phyloP scores from a whole-genome alignment of 2,329 filamentous ascomycete species.

The Fusarium ramigenum region DNA sequence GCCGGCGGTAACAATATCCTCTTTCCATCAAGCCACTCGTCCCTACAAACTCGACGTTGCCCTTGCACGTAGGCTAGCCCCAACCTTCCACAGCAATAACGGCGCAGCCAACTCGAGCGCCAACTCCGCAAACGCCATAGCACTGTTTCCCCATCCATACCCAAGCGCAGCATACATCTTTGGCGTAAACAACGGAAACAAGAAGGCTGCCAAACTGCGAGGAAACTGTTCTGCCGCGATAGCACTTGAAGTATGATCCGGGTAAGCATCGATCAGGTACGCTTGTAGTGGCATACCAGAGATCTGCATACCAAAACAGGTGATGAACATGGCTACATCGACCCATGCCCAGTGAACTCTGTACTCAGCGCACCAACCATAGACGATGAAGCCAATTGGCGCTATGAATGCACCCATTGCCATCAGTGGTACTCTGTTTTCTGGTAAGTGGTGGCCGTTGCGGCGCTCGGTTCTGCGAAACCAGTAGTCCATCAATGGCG shows the following conservation, averaged over 20 bases:
- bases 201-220: conserved; percentile 56
- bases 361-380: conserved; percentile 55
- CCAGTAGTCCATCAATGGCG: conserved; percentile 53
- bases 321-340: conserved; percentile 48
- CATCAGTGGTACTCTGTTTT: conserved; percentile 41
- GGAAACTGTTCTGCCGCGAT: conserved; percentile 58
- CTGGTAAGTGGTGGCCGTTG: conserved; percentile 25
- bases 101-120: conserved; percentile 49
- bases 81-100: conserved; percentile 53
- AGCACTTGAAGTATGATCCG: conserved; percentile 57
- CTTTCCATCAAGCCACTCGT: fast-evolving
- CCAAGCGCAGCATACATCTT: conserved; percentile 49
- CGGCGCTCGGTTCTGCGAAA: conserved; percentile 41
- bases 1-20: fast-evolving
- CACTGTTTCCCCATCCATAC: conserved; percentile 52
- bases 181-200: conserved; percentile 61
- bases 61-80: conserved; percentile 44
- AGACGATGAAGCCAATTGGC: conserved; percentile 50
- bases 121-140: conserved; percentile 52
- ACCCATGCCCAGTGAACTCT: conserved; percentile 51
- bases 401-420: conserved; percentile 55
- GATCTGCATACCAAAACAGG: conserved; percentile 48
- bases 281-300: conserved; percentile 46
- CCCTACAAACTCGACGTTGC: conserved; percentile 6
- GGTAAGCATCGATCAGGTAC: conserved; percentile 58